Evolutionary conservation across 2,329 filamentous ascomycete genomes (phyloP), one percentile per base, ranked within the genome.

Genomic region (Parascedosporium putredinis): DNA sequence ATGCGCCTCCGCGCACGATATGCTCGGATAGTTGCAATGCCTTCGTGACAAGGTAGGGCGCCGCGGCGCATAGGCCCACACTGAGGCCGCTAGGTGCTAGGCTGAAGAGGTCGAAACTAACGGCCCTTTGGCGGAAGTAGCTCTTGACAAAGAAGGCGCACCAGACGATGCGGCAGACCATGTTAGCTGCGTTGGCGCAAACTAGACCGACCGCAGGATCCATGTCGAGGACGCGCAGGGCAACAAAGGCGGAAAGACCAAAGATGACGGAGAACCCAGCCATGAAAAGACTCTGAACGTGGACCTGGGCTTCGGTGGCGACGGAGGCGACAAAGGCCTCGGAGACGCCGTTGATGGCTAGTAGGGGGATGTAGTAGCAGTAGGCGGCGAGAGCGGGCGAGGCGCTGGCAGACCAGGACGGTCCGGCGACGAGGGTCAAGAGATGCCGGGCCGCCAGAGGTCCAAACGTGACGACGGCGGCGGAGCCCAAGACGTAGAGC

Each of bases 321-420:
- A 94, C 87, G 2, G 88, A 88, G 1, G 90, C 84, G 14, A 97
- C 90, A 58, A 98, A 97, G 0, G 89, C 88, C 67, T 98, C 93
- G 2, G 85, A 81, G 20, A 97, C 79, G 47, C 93, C 93, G 60
- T 98, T 98, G 58, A 95, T 70, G 3, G 91, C 93, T 3, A 97
- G 76, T 23, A 97, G 81, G 0, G 93, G 93, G 52, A 98, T 87
- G 68, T 95, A 97, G 65, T 88, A 89, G 68, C 88, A 90, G 66
- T 96, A 98, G 0, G 76, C 76, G 0, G 83, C 81, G 5, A 98
- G 74, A 3, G 93, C 83, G 7, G 75, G 65, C 5, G 83, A 83
- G 1, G 90, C 88, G 40, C 84, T 84, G 3, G 72, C 73, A 0
- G 80, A 74, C 93, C 93, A 98, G 51, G 75, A 78, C 0, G 74